phyloP scores from a whole-genome alignment of 306 rosid species.

The Gastrolobium bilobum region DNA sequence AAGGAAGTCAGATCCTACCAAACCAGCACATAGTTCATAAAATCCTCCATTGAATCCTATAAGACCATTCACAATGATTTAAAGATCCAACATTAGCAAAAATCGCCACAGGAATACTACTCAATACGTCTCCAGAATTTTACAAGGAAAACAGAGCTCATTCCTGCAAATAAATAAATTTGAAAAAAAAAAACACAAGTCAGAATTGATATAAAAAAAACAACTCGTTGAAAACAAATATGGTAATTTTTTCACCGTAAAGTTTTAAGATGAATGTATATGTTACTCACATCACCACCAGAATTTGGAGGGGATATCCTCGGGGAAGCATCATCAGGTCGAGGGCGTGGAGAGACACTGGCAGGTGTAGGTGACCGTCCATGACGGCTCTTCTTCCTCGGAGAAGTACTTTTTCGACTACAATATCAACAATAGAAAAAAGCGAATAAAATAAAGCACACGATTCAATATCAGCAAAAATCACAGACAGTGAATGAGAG shows the following conservation, averaged over 20 bases:
- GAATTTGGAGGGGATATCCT: conserved; percentile 68
- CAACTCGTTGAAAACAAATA: neutral
- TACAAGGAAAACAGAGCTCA: conserved; percentile 43
- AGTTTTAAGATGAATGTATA: neutral
- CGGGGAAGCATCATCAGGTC: conserved; percentile 53
- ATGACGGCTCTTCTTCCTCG: conserved; percentile 61
- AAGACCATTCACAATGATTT: conserved; percentile 57
- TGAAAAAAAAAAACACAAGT: neutral
- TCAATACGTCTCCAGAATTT: conserved; percentile 39
- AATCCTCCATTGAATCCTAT: conserved; percentile 47
- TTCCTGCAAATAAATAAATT: conserved; percentile 57
- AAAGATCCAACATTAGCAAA: conserved; percentile 47
- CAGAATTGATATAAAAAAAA: conserved; percentile 7
- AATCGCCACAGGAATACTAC: conserved; percentile 55
- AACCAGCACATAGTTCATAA: conserved; percentile 61
- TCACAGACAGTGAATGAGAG: no score
- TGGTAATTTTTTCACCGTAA: neutral
- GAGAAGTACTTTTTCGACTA: conserved; percentile 55
- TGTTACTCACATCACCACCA: conserved; percentile 72
- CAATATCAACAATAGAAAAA: no score
- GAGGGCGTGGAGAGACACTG: conserved; percentile 72
- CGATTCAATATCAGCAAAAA: no score
- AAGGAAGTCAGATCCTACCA: conserved; percentile 69
- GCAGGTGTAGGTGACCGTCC: conserved; percentile 62
- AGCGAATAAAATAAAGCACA: no score